Conservation (phyloP, 1,284 basidiomycete species). For the Thecaphora thlaspeos region DNA sequence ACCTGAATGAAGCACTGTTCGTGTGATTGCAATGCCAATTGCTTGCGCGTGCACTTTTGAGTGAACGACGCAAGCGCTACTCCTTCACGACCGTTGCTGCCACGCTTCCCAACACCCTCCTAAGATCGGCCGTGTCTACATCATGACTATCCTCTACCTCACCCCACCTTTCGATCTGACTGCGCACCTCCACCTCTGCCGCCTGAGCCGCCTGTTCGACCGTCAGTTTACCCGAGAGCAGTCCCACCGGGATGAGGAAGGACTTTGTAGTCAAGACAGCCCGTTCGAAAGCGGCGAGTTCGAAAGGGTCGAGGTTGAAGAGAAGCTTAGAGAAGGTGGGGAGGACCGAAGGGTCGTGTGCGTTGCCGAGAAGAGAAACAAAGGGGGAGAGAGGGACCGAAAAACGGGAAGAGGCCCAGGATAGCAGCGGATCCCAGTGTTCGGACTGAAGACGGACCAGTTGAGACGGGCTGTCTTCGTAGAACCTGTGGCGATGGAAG, state of each 20-base stretch:
- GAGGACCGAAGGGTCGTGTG: constrained; percentile 20
- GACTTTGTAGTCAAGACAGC: constrained; percentile 88
- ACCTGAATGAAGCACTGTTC: too few species aligned
- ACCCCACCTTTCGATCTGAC: constrained; percentile 94
- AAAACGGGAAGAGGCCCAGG: constrained; percentile 75
- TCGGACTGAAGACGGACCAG: constrained; percentile 77
- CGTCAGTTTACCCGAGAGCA: constrained; percentile 68
- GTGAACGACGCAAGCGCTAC: too few species aligned
- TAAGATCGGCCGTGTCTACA: constrained; percentile 90
- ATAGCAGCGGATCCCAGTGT: constrained; percentile 85
- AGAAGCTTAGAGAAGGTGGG: constrained; percentile 20
- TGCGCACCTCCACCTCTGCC: constrained; percentile 87
- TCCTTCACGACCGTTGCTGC: constrained; percentile 26
- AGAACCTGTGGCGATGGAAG: constrained; percentile 66
- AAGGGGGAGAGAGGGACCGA: constrained; percentile 45
- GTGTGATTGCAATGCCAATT: too few species aligned
- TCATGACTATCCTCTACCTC: constrained; percentile 82
- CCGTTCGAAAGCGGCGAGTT: constrained; percentile 74
- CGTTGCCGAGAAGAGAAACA: constrained; percentile 26
- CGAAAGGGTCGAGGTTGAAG: constrained; percentile 20
- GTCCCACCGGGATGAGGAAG: constrained; percentile 80
- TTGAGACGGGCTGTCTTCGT: constrained; percentile 72
- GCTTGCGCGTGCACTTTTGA: too few species aligned
- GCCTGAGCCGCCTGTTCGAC: constrained; percentile 83
- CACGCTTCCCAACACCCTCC: constrained; percentile 70